phyloP scores from a whole-genome alignment of 2,329 filamentous ascomycete species.

The Talaromyces amestolkiae region DNA sequence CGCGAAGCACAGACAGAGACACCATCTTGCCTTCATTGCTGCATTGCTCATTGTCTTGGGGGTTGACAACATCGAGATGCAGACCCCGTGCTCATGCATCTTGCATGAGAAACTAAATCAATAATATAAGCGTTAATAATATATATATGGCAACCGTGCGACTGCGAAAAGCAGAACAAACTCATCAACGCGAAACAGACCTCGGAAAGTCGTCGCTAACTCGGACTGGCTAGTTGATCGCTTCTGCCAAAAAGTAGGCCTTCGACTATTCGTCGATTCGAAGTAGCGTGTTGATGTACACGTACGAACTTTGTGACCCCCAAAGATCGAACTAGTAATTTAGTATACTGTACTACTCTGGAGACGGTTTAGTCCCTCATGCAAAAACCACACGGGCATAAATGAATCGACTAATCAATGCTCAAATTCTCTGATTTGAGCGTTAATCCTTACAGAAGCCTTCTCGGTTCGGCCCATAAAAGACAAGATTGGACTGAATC shows the following conservation, averaged over 20 bases:
- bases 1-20: neutral
- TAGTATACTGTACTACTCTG: neutral
- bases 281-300: neutral
- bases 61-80: neutral
- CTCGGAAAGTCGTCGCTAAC: neutral
- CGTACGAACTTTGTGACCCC: neutral
- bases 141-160: neutral
- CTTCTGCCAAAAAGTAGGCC: neutral
- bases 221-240: neutral
- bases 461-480: neutral
- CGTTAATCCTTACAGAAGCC: neutral
- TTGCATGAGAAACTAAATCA: neutral
- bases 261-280: neutral
- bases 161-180: neutral
- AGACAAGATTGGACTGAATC: neutral
- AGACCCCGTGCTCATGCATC: neutral
- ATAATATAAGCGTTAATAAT: neutral
- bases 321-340: neutral
- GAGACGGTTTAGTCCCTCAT: neutral
- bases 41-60: neutral
- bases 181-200: neutral
- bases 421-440: neutral
- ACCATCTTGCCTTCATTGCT: neutral
- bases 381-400: neutral
- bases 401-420: slow-evolving; percentile 7